Conservation (phyloP, 2,329 filamentous ascomycete genomes). For the Leptographium lundbergii region DNA sequence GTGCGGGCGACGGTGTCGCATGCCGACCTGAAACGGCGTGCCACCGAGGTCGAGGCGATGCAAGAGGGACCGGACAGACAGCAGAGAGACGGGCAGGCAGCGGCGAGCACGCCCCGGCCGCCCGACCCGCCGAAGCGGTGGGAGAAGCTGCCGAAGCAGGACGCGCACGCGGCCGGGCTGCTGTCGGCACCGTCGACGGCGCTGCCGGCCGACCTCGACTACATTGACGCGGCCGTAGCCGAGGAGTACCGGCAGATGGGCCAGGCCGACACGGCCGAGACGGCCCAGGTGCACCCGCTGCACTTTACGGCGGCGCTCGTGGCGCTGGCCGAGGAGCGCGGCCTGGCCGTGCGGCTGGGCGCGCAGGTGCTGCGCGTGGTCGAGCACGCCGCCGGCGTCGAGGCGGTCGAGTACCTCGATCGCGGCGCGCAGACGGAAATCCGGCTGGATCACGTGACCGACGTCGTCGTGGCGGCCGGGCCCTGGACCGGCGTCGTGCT, state of each 20-base stretch:
- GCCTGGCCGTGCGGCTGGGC: conserved; percentile 54
- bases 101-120: neutral
- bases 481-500: conserved; percentile 51
- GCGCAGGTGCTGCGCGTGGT: conserved; percentile 55
- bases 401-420: conserved; percentile 48
- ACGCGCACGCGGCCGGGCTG: conserved; percentile 31
- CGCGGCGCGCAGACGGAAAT: conserved; percentile 23
- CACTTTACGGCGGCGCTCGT: conserved; percentile 83
- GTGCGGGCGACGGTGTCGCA: conserved; percentile 24
- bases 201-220: conserved; percentile 70
- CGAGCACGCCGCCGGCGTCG: conserved; percentile 26
- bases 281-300: conserved; percentile 86
- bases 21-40: conserved; percentile 6
- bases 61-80: neutral
- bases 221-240: conserved; percentile 59
- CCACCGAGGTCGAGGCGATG: conserved; percentile 14
- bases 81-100: conserved; percentile 15
- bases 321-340: conserved; percentile 56
- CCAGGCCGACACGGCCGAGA: conserved; percentile 51
- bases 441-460: conserved; percentile 32
- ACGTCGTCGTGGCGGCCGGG: conserved; percentile 42
- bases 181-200: conserved; percentile 36
- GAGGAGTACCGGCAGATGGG: conserved; percentile 74
- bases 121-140: conserved; percentile 28
- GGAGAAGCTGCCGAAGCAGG: conserved; percentile 51